Evolutionary conservation across 1,139 yeast genomes (phyloP), one percentile per base, ranked within the genome.

Genomic region (Kazachstania sp.): DNA sequence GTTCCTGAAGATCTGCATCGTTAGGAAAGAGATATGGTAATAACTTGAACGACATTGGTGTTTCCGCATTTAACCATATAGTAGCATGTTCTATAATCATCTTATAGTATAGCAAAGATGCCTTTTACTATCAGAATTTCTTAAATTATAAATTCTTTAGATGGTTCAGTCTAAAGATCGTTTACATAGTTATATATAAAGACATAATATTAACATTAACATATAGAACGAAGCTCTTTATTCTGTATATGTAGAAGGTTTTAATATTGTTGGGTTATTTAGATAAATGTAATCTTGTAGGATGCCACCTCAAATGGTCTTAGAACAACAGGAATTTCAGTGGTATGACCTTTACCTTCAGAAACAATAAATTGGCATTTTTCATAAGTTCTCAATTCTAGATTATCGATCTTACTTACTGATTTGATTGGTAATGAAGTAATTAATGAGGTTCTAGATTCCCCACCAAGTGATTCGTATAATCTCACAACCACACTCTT

Each of bases 391-490:
- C 80, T 51, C 80, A 58, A 81, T 84, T 65, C 97, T 59, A 88
- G 71, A 32, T 85, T 73, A 61, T 86, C 83, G 18, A 86, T 79
- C 62, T 78, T 79, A 57, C 63, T 69, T 8, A 79, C 86, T 50
- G 71, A 67, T 41, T 67, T 69, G 40, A 86, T 66, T 1, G 71
- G 67, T 37, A 80, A 66, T 26, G 61, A 60, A 29, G 68, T 62
- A 18, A 64, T 65, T 45, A 87, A 62, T 11, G 59, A 65, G 1
- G 86, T 94, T 8, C 59, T 63, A 1, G 82, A 72, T 50, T 68
- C 71, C 31, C 97, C 97, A 8, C 97, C 97, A 45, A 90, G 71
- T 0, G 95, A 71, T 60, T 90, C 97, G 66, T 87, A 90, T 1
- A 86, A 77, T 57, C 97, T 77, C 35, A 85, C 71, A 32, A 88